Conservation (phyloP, 768 basidiomycete genomes). For the Phaffia tasmanica region DNA sequence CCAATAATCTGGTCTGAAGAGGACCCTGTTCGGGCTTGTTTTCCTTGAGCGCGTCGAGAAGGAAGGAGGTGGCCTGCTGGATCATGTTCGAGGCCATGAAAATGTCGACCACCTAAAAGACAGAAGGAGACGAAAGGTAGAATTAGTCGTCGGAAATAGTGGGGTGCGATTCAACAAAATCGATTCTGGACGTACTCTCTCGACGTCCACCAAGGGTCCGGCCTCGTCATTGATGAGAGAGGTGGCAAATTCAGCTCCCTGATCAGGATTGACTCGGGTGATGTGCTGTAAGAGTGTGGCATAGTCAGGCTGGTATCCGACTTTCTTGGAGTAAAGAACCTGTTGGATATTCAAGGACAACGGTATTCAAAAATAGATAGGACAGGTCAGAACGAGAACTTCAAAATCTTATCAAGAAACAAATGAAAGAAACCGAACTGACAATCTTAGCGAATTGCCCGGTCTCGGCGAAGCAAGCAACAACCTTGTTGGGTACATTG, state of each 20-base stretch:
- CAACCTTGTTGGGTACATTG: slow-evolving; percentile 95
- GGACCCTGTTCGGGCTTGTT: slow-evolving; percentile 95
- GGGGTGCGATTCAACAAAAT: too few relatives aligned
- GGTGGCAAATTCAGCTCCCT: slow-evolving; percentile 94
- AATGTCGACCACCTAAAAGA: slow-evolving; percentile 74
- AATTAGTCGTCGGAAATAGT: too few relatives aligned
- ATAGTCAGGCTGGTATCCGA: slow-evolving; percentile 86
- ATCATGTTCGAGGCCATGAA: slow-evolving; percentile 99
- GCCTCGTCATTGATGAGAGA: slow-evolving; percentile 86
- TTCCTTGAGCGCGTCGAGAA: slow-evolving; percentile 93
- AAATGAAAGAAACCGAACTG: neutral
- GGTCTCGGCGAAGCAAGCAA: slow-evolving; percentile 97
- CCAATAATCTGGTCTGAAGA: slow-evolving; percentile 86
- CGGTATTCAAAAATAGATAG: too few relatives aligned
- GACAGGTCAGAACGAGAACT: neutral
- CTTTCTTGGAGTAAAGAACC: slow-evolving; percentile 84
- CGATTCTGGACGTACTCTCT: slow-evolving; percentile 50
- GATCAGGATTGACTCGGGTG: slow-evolving; percentile 92
- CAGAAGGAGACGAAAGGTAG: slow-evolving; percentile 1
- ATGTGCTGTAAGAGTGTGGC: slow-evolving; percentile 84
- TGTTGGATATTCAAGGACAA: neutral
- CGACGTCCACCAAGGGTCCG: slow-evolving; percentile 85
- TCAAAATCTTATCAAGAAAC: neutral
- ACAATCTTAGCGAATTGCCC: slow-evolving; percentile 98
- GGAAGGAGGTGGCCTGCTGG: slow-evolving; percentile 95